These are phyloP conservation scores for Backusella luteola DNA, from an alignment of 192 early-diverging fungal species.

Conservation along the genomic window DNA sequence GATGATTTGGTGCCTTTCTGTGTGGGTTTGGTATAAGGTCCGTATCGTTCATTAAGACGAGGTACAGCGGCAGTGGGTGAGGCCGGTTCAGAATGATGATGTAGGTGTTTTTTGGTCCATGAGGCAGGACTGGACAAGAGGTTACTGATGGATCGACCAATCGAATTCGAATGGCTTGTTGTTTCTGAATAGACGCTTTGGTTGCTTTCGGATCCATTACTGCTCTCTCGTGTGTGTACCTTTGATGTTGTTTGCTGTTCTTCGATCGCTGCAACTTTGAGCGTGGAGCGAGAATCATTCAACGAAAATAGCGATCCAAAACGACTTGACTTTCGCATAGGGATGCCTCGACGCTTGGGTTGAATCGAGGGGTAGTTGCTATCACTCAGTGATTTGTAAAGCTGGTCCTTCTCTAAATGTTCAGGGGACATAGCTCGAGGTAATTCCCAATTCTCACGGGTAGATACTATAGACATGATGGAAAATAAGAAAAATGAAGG, in stretches of 20 bases:
- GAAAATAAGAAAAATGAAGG: not conserved
- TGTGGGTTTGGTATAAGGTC: conserved; percentile 16
- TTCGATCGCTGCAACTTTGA: not conserved
- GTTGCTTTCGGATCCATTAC: not conserved
- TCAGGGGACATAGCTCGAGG: not conserved
- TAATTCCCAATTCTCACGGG: not conserved
- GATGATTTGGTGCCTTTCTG: conserved; percentile 4
- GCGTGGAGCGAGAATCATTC: not conserved
- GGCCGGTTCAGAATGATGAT: not conserved
- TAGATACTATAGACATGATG: not conserved
- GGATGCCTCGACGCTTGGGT: not conserved
- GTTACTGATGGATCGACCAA: not conserved
- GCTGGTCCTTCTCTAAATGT: not conserved
- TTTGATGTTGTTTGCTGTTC: not conserved
- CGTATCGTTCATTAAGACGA: conserved; percentile 18
- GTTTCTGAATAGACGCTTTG: not conserved
- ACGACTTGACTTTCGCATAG: not conserved
- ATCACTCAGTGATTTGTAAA: not conserved
- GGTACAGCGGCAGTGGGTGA: conserved; percentile 12
- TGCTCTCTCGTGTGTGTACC: not conserved
- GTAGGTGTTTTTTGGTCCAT: not conserved
- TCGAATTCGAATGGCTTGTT: not conserved
- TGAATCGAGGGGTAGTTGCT: not conserved
- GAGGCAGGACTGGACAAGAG: not conserved
- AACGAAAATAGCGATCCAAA: conserved; percentile 2